Evolutionary conservation across 257 asterid genomes (phyloP), one percentile per base, ranked within the genome.

Genomic region (Solanum chaucha): DNA sequence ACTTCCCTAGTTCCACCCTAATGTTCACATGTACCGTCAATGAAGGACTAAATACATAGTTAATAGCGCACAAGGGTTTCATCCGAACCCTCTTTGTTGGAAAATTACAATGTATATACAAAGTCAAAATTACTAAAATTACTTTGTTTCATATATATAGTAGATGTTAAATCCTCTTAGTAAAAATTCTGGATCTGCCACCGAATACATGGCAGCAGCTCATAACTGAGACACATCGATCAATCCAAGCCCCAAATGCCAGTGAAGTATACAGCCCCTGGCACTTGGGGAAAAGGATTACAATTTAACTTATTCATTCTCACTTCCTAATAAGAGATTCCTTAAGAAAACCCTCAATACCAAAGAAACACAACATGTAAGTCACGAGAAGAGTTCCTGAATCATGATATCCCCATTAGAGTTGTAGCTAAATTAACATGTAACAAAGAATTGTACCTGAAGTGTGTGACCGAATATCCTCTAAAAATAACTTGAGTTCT

Each of bases 401-500:
- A 81, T 48, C 28, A 48, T 48, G 85, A 5, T 3, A 48, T 48
- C 41, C 84, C 28, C 68, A 9, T 30, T 30, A 28, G 11, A 81
- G 65, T 80, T 28, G 6, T 9, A 48, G 85, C 6, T 17, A 48
- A 46, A 9, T 19, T 19, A 58, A 70, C 36, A 83, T 40, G 87
- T 36, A 48, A 48, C 73, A 17, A 55, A 55, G 15, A 75, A 85
- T 73, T 87, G n/a, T 88, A 96, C 99, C 99, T 92, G 94, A 96
- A 96, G 93, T 96, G 99, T 0, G 96, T 94, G 88, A 90, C 95
- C 0, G 99, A 96, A 88, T 93, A 96, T 86, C 98, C 99, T 92
- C 98, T 90, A 91, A 93, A 96, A 85, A 96, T 67, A 71, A 96
- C 96, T 64, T 87, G 95, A 30, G 95, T 94, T 90, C 85, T 91